Base-by-base conservation (phyloP, 345 rosid species). In the Moricandia moricandioides region DNA sequence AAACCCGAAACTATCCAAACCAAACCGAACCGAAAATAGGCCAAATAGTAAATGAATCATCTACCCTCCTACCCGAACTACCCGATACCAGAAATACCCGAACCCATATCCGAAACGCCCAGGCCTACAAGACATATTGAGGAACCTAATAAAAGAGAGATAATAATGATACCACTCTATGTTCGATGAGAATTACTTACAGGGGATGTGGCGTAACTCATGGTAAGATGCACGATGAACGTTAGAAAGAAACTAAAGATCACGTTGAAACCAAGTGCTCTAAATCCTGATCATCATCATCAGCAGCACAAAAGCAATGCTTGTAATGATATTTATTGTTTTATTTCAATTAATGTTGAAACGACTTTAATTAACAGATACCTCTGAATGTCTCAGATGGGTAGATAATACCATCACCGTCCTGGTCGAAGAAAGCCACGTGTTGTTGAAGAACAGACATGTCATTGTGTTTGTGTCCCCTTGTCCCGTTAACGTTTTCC, bases 391-490 rank as follows among this genome's bases (percentile, higher is more conserved):
- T 85, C 58, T 87, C 89, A 60, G 79, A 82, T 10, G 93, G 91
- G 61, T 85, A 88, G 72, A 86, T 82, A 27, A 86, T 84, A 39
- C 91, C 91, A 66, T 87, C 84, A 60, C 79, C 76, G 26, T 88
- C 83, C 60, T 65, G 85, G 45, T 88, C 89, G 33, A 87, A 88
- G 77, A 88, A 88, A 56, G 89, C 80, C 0, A 68, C 85, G 34
- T 88, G 91, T 30, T 88, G 89, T 69, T 87, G 91, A 80, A 88
- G 88, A 52, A 88, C 88, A 76, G 85, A 85, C 85, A 83, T 65
- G 34, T 86, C 81, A 2, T 70, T 24, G 62, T 88, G 82, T 35
- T 75, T 76, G 66, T 81, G 93, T 11, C 86, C 88, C 49, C 80
- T 78, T 71, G 93, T 85, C 9, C 93, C 91, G 62, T 80, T 49